A percentile compares a stretch with the other conserved stretches of the same genome.
phyloP scores from a whole-genome alignment of 306 rosid genomes.

The Cucurbita argyrosperma region DNA sequence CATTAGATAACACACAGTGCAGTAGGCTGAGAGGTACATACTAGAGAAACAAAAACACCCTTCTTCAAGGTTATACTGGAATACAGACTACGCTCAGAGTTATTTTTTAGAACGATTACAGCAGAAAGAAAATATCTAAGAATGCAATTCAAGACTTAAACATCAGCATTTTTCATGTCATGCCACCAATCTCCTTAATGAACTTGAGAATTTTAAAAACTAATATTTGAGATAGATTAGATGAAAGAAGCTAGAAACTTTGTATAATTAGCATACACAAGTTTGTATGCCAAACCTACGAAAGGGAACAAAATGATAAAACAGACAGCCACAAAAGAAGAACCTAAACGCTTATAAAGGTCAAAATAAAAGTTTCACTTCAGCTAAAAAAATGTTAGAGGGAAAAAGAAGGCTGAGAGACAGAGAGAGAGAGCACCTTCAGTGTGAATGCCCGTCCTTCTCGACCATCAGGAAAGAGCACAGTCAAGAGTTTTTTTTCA shows the following conservation, averaged over 20 bases:
- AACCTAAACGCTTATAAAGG: neutral
- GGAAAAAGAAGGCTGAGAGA: constrained; percentile 1
- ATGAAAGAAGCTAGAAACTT: neutral
- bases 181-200: neutral
- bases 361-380: neutral
- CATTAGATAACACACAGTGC: constrained; percentile 15
- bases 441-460: constrained; percentile 95
- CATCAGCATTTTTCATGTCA: neutral
- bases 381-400: neutral
- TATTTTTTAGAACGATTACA: neutral
- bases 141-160: neutral
- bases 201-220: neutral
- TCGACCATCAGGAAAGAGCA: constrained; percentile 84
- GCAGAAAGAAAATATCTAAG: neutral
- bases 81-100: neutral
- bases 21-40: constrained; percentile 1
- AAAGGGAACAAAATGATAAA: neutral
- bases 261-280: neutral
- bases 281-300: neutral
- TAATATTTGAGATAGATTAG: neutral
- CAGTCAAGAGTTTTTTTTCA: constrained; percentile 91
- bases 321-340: neutral
- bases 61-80: neutral
- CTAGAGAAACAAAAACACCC: neutral
- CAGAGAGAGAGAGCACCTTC: constrained; percentile 39